phyloP scores from a whole-genome alignment of 2,329 filamentous ascomycete species.

The Scolecobasidium constrictum region DNA sequence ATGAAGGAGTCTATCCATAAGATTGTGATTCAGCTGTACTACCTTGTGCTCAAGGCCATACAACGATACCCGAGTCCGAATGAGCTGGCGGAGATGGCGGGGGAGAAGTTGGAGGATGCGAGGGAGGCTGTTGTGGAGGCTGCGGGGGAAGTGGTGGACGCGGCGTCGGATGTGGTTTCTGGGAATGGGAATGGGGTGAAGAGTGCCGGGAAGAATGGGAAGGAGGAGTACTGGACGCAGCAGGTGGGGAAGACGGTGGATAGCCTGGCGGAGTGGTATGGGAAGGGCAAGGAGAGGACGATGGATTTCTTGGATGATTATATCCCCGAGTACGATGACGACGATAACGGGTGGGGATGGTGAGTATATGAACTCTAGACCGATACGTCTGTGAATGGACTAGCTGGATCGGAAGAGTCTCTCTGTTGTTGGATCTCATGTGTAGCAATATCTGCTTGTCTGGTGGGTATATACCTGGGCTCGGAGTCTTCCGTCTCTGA shows the following conservation, averaged over 20 bases:
- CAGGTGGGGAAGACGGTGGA: not conserved
- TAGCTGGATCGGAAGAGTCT: no score
- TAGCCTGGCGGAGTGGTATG: conserved; percentile 2
- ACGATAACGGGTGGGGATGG: not conserved
- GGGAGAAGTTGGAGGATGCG: conserved; percentile 9
- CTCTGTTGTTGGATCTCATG: no score
- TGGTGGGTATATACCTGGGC: no score
- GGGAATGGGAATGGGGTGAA: conserved; percentile 6
- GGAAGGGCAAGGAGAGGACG: conserved; percentile 5
- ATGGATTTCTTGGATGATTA: conserved; percentile 9
- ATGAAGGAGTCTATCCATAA: conserved; percentile 70
- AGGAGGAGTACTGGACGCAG: no score
- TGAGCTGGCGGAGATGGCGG: conserved; percentile 24
- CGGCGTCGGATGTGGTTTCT: not conserved
- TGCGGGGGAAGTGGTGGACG: conserved; percentile 3
- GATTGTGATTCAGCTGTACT: conserved; percentile 61
- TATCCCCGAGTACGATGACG: conserved; percentile 4
- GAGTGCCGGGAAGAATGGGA: not conserved
- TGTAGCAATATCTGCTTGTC: no score
- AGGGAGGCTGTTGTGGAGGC: conserved; percentile 11
- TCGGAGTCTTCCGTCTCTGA: no score
- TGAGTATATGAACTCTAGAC: no score
- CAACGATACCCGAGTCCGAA: conserved; percentile 28
- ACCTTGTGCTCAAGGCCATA: conserved; percentile 44
- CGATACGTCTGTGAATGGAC: no score